A percentile compares a stretch with the other conserved stretches of the same genome.
These are phyloP conservation scores for Aleurites moluccanus DNA, from an alignment of 441 rosid genomes.

Conservation along the genomic window DNA sequence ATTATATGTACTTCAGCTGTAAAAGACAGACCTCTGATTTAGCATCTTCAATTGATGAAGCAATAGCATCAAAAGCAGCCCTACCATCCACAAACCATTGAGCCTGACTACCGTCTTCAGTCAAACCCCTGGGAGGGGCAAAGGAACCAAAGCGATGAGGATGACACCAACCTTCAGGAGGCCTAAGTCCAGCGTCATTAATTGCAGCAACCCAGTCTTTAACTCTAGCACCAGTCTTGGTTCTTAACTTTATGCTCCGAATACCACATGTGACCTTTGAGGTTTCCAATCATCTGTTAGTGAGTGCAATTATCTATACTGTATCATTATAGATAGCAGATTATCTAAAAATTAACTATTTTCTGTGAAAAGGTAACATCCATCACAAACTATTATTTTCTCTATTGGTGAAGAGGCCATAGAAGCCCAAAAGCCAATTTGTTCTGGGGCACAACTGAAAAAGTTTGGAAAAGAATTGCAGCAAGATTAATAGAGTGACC, in stretches of 20 bases:
- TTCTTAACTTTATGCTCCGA: slow-evolving; percentile 87
- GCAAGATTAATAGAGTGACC: not conserved
- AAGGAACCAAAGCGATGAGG: slow-evolving; percentile 99
- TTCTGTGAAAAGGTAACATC: not conserved
- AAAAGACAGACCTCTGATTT: slow-evolving; percentile 85
- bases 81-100: slow-evolving; percentile 98
- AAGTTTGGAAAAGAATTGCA: not conserved
- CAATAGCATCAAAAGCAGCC: slow-evolving; percentile 92
- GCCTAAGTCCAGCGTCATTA: slow-evolving; percentile 97
- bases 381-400: slow-evolving; percentile 1
- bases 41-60: slow-evolving; percentile 86
- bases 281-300: slow-evolving; percentile 49
- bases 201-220: slow-evolving; percentile 97
- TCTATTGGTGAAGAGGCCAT: not conserved
- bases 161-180: slow-evolving; percentile 99
- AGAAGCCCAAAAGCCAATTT: not conserved
- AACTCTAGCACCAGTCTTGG: slow-evolving; percentile 71
- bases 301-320: slow-evolving; percentile 32
- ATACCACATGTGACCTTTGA: slow-evolving; percentile 85
- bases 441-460: not conserved
- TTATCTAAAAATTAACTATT: slow-evolving; percentile 8
- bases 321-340: slow-evolving; percentile 28
- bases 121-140: slow-evolving; percentile 98
- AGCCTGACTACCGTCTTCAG: slow-evolving; percentile 96
- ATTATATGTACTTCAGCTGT: slow-evolving; percentile 16